phyloP scores from a whole-genome alignment of 495 filamentous ascomycete genomes.

The Tuber aestivum region DNA sequence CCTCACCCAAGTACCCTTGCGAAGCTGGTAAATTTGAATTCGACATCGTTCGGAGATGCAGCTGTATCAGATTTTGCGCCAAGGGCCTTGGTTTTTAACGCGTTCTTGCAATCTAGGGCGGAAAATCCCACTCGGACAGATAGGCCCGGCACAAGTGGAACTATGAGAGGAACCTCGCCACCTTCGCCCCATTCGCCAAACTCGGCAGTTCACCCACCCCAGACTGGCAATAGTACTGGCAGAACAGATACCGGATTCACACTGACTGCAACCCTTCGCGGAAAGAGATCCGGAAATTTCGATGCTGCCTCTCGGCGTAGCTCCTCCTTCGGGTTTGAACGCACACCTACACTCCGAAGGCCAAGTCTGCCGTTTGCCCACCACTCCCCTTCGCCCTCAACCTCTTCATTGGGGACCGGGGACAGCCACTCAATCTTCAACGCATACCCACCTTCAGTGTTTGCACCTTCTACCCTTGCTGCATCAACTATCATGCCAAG shows the following conservation, averaged over 20 bases:
- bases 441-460: constrained; percentile 87
- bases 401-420: constrained; percentile 62
- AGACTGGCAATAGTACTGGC: constrained; percentile 69
- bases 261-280: constrained; percentile 73
- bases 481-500: constrained; percentile 97
- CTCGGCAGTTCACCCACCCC: constrained; percentile 68
- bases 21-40: constrained; percentile 81
- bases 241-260: constrained; percentile 85
- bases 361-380: constrained; percentile 81
- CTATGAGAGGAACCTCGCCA: constrained; percentile 64
- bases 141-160: constrained; percentile 74
- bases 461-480: constrained; percentile 92
- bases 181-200: constrained; percentile 81
- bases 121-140: constrained; percentile 59
- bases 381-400: constrained; percentile 73
- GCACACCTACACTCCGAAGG: constrained; percentile 60
- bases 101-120: constrained; percentile 71
- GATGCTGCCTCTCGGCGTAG: constrained; percentile 77
- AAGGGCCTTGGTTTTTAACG: constrained; percentile 71
- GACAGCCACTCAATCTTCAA: constrained; percentile 68
- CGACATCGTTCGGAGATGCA: constrained; percentile 68
- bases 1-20: constrained; percentile 65
- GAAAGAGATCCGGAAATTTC: constrained; percentile 93
- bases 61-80: constrained; percentile 51
- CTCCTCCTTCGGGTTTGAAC: constrained; percentile 80